Percentiles rank a stretch among this genome's conserved stretches.
Evolutionary conservation across 2,329 filamentous ascomycete species (phyloP).

Genomic region (Phoma herbarum): DNA sequence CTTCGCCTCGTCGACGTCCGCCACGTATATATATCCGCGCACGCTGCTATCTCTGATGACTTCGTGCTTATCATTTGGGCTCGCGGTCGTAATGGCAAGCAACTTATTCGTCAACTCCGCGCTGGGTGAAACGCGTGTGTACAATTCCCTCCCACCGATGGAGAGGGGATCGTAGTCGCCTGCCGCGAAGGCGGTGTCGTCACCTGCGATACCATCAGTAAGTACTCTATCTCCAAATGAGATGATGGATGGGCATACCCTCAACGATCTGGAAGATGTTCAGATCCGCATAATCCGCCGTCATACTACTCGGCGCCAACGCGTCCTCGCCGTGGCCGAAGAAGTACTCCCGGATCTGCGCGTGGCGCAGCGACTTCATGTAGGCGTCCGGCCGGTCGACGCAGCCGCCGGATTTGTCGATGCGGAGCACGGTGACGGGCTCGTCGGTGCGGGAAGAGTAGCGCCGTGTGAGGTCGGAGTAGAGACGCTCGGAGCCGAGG

Average conservation of each 20-base stretch:
- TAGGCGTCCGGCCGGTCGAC: slow-evolving; percentile 78
- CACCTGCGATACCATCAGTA: slow-evolving; percentile 5
- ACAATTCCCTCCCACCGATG: slow-evolving; percentile 30
- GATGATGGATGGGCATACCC: slow-evolving; percentile 48
- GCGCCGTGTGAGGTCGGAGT: slow-evolving; percentile 78
- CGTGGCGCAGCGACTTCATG: slow-evolving; percentile 76
- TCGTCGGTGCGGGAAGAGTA: slow-evolving; percentile 66
- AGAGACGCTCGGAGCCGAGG: slow-evolving; percentile 79
- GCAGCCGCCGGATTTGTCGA: slow-evolving; percentile 87
- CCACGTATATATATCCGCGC: slow-evolving; percentile 92
- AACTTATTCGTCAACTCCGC: slow-evolving; percentile 80
- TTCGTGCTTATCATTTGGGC: slow-evolving; percentile 72
- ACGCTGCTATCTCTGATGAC: slow-evolving; percentile 82
- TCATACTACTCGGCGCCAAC: slow-evolving; percentile 86
- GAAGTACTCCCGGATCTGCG: slow-evolving; percentile 90
- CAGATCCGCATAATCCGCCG: slow-evolving; percentile 78
- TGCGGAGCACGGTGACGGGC: slow-evolving; percentile 74
- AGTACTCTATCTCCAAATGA: background rate
- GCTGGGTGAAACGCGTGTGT: slow-evolving; percentile 72
- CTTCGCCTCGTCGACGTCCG: slow-evolving; percentile 87
- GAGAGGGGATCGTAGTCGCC: slow-evolving; percentile 56
- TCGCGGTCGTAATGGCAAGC: slow-evolving; percentile 83
- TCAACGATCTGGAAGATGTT: slow-evolving; percentile 75
- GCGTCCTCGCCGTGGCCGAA: slow-evolving; percentile 78
- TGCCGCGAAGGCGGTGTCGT: slow-evolving; percentile 43